Evolutionary conservation across 495 filamentous ascomycete species (phyloP).

Genomic region (Pyrenopolyporus hunteri): DNA sequence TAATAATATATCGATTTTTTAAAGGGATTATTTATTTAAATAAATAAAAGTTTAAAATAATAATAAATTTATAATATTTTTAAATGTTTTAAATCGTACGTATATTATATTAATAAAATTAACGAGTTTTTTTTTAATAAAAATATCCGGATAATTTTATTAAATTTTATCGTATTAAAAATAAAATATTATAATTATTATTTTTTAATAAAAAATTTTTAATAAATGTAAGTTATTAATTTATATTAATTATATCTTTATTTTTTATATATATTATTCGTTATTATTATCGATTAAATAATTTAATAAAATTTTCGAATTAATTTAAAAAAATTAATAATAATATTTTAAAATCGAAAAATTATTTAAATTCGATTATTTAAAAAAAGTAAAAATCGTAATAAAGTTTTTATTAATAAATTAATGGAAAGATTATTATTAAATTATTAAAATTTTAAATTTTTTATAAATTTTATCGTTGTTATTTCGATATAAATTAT

Average conservation of each 20-base stretch:
- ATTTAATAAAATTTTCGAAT: background rate
- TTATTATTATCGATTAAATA: background rate
- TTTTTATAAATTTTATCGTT: slow-evolving; percentile 1
- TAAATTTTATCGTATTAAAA: background rate
- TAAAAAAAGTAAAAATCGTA: background rate
- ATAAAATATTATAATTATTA: background rate
- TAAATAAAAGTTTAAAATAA: background rate
- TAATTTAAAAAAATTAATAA: background rate
- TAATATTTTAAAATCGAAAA: background rate
- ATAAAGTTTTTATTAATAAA: background rate
- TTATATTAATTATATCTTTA: background rate
- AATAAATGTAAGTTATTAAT: background rate
- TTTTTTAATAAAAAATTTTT: background rate
- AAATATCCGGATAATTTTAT: background rate
- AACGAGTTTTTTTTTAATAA: background rate
- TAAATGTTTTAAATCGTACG: background rate
- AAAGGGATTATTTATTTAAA: background rate
- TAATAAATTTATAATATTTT: background rate
- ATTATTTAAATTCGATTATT: background rate
- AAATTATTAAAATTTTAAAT: slow-evolving; percentile 5
- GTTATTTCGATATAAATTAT: background rate
- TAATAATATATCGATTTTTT: background rate
- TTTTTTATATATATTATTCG: background rate
- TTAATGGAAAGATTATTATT: slow-evolving; percentile 1
- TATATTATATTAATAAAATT: background rate